Percentiles rank a stretch among this genome's conserved stretches.
Conservation (phyloP, 768 basidiomycete species). For the Boletales sp. region DNA sequence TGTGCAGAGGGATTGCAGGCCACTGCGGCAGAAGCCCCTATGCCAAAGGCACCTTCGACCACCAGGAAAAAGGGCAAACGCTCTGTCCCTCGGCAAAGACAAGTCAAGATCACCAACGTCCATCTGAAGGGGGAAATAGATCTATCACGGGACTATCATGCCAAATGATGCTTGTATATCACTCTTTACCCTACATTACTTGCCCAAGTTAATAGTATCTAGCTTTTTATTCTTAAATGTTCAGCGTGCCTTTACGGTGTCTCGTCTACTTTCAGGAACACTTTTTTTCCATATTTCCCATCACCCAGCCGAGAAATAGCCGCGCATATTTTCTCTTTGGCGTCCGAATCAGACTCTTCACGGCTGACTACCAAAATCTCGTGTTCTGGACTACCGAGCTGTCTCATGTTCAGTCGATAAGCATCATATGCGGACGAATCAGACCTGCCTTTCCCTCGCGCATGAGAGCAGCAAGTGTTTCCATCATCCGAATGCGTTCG, state of each 20-base stretch:
- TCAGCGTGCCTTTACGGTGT: conserved; percentile 1
- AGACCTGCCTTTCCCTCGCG: conserved; percentile 47
- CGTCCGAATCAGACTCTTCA: conserved; percentile 37
- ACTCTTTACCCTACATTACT: background rate
- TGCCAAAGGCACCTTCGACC: conserved; percentile 49
- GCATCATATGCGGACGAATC: background rate
- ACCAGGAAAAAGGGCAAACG: conserved; percentile 85
- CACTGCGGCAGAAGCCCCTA: conserved; percentile 60
- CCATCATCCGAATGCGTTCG: conserved; percentile 52
- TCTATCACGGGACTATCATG: conserved; percentile 67
- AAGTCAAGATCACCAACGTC: conserved; percentile 82
- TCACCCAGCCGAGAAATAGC: conserved; percentile 30
- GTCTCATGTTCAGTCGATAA: conserved; percentile 2
- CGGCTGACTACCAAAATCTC: conserved; percentile 56
- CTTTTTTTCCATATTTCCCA: conserved; percentile 48
- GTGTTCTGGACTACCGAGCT: conserved; percentile 70
- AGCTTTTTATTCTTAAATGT: background rate
- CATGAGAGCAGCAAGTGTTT: conserved; percentile 50
- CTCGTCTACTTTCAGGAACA: conserved; percentile 41
- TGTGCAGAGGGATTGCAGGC: conserved; percentile 73
- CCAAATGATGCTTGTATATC: conserved; percentile 12
- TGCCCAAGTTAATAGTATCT: background rate
- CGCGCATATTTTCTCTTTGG: conserved; percentile 31
- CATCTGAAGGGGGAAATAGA: conserved; percentile 88
- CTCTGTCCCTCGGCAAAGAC: conserved; percentile 66